A percentile compares a stretch with the other conserved stretches of the same genome.
These are phyloP conservation scores for Salix suchowensis DNA, from an alignment of 345 rosid species.

Conservation along the genomic window DNA sequence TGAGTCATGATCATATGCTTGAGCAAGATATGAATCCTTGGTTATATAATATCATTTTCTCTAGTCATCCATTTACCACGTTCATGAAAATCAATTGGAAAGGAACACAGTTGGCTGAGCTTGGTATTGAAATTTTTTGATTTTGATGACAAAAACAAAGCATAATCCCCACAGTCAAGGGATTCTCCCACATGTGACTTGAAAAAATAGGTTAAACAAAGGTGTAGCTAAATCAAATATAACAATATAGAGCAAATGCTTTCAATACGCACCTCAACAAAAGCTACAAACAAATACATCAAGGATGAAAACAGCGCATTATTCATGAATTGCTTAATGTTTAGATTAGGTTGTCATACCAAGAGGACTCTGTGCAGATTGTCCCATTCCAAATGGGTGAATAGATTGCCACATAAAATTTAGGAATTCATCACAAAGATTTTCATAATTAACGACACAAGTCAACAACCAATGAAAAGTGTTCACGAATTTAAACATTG, in stretches of 20 bases:
- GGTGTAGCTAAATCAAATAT: background rate
- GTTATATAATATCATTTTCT: too few species aligned
- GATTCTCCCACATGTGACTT: too few species aligned
- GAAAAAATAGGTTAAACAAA: background rate
- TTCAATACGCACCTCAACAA: background rate
- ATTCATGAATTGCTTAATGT: background rate
- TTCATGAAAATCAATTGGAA: too few species aligned
- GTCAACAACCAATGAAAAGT: background rate
- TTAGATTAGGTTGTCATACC: background rate
- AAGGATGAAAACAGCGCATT: background rate
- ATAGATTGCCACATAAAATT: background rate
- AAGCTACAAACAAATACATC: background rate
- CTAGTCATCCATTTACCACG: too few species aligned
- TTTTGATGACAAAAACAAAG: background rate
- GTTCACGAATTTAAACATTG: background rate
- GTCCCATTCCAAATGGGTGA: background rate
- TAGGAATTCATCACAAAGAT: background rate
- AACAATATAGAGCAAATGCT: background rate
- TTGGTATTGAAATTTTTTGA: too few species aligned
- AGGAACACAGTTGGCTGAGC: too few species aligned
- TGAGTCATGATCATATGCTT: too few species aligned
- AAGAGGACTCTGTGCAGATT: background rate
- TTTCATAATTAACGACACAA: background rate
- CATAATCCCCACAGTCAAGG: too few species aligned
- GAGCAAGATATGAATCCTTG: too few species aligned